Percentiles rank a stretch among this genome's conserved stretches.
These are phyloP conservation scores for Penicillium verrucosum DNA, from an alignment of 2,329 filamentous ascomycete genomes.

Conservation along the genomic window DNA sequence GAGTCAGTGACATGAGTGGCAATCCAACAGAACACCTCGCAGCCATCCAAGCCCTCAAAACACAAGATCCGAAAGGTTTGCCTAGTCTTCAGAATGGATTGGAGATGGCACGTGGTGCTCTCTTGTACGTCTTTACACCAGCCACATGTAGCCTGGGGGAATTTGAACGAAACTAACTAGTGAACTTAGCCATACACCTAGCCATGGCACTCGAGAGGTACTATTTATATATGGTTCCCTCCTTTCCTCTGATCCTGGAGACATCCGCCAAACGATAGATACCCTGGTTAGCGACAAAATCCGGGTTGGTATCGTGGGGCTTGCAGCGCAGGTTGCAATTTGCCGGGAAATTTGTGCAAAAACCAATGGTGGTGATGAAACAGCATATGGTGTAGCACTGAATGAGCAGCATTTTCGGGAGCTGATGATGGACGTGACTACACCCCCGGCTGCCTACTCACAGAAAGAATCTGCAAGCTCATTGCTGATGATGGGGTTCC, in stretches of 20 bases:
- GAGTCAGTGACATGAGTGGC: constrained; percentile 84
- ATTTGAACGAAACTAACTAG: constrained; percentile 4
- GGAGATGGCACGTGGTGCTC: constrained; percentile 85
- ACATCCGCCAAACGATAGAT: constrained; percentile 87
- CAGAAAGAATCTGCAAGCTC: constrained; percentile 49
- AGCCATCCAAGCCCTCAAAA: constrained; percentile 64
- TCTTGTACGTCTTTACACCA: constrained; percentile 60
- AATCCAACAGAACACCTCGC: constrained; percentile 87
- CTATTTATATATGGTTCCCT: constrained; percentile 89
- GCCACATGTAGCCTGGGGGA: not conserved
- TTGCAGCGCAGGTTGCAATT: constrained; percentile 88
- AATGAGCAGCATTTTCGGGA: constrained; percentile 86
- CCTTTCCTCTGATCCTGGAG: constrained; percentile 84
- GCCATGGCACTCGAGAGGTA: constrained; percentile 88
- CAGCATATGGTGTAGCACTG: constrained; percentile 76
- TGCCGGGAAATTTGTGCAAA: constrained; percentile 83
- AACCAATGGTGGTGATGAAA: constrained; percentile 74
- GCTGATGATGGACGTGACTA: constrained; percentile 83
- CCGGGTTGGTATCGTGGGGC: constrained; percentile 81
- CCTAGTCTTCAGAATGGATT: constrained; percentile 90
- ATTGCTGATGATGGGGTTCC: constrained; percentile 97
- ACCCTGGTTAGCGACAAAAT: constrained; percentile 78
- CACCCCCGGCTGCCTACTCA: constrained; percentile 77
- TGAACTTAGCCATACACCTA: constrained; percentile 70
- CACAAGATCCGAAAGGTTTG: constrained; percentile 68